phyloP scores from a whole-genome alignment of 306 rosid species.

The Cotoneaster glaucophyllus region DNA sequence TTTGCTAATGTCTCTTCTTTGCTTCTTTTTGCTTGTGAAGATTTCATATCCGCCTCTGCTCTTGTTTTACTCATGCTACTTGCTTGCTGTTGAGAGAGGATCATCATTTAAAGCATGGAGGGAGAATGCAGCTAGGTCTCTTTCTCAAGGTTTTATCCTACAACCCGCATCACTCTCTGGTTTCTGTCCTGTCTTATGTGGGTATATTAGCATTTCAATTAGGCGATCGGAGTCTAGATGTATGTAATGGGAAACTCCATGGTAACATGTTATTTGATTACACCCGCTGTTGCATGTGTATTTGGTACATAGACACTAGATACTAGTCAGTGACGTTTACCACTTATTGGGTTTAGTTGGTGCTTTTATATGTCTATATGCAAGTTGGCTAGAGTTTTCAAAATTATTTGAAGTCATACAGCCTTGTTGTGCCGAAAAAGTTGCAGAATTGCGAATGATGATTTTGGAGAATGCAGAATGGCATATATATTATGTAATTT shows the following conservation, averaged over 20 bases:
- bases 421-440: not conserved
- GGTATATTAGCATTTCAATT: not conserved
- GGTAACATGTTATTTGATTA: not conserved
- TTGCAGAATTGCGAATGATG: not conserved
- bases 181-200: not conserved
- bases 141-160: conserved; percentile 73
- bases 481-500: not conserved
- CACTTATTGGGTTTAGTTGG: not conserved
- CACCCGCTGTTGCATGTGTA: not conserved
- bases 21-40: not conserved
- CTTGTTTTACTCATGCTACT: conserved; percentile 14
- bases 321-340: not conserved
- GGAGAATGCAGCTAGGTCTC: conserved; percentile 96
- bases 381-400: not conserved
- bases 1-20: not conserved
- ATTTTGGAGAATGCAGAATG: not conserved
- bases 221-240: not conserved
- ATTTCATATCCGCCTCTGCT: not conserved
- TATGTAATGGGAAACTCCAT: not conserved
- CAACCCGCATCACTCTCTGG: conserved; percentile 1
- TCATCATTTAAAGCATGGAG: conserved; percentile 98
- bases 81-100: conserved; percentile 79
- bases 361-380: not conserved
- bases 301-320: not conserved
- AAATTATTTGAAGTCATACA: not conserved